Evolutionary conservation across 2,329 filamentous ascomycete species (phyloP), one percentile per base, ranked within the genome.

Genomic region (Xylaria sp.): DNA sequence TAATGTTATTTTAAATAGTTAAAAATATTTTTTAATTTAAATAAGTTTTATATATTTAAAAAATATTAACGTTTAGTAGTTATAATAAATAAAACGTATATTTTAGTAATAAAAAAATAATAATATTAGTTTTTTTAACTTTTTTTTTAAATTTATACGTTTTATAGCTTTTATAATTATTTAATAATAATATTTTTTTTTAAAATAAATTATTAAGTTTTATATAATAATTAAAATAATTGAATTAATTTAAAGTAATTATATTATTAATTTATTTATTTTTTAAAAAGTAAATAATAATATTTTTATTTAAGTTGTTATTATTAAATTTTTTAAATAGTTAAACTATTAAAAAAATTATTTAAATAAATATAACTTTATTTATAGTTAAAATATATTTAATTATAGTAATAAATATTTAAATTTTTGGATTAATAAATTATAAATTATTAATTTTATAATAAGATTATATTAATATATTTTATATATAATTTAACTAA

Each of bases 141-240:
- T 45, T 45, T 45, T 45, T 7, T 45, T 45, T 45, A 45, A 45
- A 45, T 45, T 45, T 45, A 45, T 45, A 45, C 4, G 17, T 45
- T 45, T 45, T 45, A 45, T 45, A 45, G 12, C 12, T 45, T 45
- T 45, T 45, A 45, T 45, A 45, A 14, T 45, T 45, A 45, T 45
- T 45, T 45, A 45, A 45, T 45, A 45, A 45, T 45, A 45, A 45
- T 45, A 45, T 6, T n/a, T 45, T 45, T 45, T 45, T 45, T 45
- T 45, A 34, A 34, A 4, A 4, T 34, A 34, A 34, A 34, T 34
- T 34, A 34, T 34, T 34, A 34, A 34, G 32, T 9, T 34, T 34
- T 4, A 34, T 34, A 34, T 34, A 34, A 34, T 34, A 34, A 34
- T 34, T 34, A 34, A 45, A 45, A 45, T 45, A 45, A 45, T 45